Evolutionary conservation across 176 grass and related monocot species (phyloP).

Genomic region (Phoenix dactylifera): DNA sequence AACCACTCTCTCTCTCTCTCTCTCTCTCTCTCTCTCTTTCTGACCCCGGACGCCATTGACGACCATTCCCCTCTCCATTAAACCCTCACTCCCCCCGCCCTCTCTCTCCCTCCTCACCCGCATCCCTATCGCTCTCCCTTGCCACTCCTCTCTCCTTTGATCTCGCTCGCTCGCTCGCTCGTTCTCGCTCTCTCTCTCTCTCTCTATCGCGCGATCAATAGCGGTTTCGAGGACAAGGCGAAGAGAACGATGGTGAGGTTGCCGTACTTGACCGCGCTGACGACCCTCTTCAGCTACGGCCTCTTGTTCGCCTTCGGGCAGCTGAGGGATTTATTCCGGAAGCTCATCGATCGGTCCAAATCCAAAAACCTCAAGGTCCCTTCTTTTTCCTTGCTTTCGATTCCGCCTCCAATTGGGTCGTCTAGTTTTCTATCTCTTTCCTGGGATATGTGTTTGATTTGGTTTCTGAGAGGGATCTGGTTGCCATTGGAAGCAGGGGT

Average conservation of each 20-base stretch:
- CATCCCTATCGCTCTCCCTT: background rate
- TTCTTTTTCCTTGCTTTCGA: background rate
- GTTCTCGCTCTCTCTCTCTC: conserved; percentile 31
- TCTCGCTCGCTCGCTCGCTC: conserved; percentile 10
- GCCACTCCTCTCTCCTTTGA: conserved; percentile 25
- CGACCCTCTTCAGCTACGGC: conserved; percentile 75
- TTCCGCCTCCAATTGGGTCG: no score
- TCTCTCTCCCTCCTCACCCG: no score
- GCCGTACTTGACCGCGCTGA: conserved; percentile 64
- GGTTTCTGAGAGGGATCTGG: no score
- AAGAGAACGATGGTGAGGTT: conserved; percentile 55
- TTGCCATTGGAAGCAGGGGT: conserved; percentile 32
- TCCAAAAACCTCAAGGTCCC: conserved; percentile 52
- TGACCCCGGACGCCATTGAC: conserved; percentile 33
- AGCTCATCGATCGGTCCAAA: conserved; percentile 48
- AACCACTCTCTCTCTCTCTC: conserved; percentile 4
- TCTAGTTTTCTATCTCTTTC: background rate
- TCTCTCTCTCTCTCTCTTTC: background rate
- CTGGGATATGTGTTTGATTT: background rate
- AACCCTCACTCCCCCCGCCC: conserved; percentile 7
- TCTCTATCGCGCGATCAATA: background rate
- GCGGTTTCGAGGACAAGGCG: no score
- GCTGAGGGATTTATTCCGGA: conserved; percentile 62
- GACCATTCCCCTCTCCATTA: conserved; percentile 30
- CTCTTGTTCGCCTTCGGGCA: conserved; percentile 73